Base-by-base conservation (phyloP, 139 green algal species). In the Chlamydomonas sp. region DNA sequence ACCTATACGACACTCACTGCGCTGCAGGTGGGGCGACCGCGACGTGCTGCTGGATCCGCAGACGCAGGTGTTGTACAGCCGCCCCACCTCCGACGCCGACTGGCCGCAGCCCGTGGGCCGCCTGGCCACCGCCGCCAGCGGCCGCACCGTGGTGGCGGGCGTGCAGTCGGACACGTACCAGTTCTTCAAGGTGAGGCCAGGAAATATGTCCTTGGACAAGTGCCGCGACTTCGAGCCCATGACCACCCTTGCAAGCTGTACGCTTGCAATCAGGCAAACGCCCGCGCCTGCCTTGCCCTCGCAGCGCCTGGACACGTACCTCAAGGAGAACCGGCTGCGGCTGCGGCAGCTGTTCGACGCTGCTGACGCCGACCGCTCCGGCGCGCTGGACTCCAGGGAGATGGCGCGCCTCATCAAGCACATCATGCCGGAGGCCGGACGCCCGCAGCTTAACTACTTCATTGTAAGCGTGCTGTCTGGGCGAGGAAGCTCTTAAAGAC, bases 311-410 rank as follows among this genome's bases (percentile, higher is more conserved):
- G 82, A 92, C 63, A 57, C 84, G 9, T 89, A 87, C 85, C 72
- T 93, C 17, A 86, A 88, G 59, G 61, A 69, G 5, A 58, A 92
- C 16, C 49, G 63, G 20, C 59, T 85, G 18, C 60, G 81, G 60
- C 67, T 92, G 62, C 64, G 61, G 80, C 71, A 90, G 79, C 63
- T 90, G 77, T 92, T 92, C 60, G 85, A 87, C 10, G 57, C 66
- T 0, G 71, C 77, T 58, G 91, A 93, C 88, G 64, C 78, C 49
- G 85, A 93, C 85, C 90, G 80, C 57, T 88, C 77, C 62, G 91
- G 91, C 31, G 10, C 79, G 49, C 89, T 94, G 60, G 89, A 94
- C 64, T 31, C 64, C 0, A 9, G 67, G 2, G 89, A 94, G 80
- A 81, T 93, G 59, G 57, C 66, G 0, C n/a, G 58, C 4, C 77